Evolutionary conservation across 805 yeast species (phyloP).

Genomic region (Candida cerambycidarum): DNA sequence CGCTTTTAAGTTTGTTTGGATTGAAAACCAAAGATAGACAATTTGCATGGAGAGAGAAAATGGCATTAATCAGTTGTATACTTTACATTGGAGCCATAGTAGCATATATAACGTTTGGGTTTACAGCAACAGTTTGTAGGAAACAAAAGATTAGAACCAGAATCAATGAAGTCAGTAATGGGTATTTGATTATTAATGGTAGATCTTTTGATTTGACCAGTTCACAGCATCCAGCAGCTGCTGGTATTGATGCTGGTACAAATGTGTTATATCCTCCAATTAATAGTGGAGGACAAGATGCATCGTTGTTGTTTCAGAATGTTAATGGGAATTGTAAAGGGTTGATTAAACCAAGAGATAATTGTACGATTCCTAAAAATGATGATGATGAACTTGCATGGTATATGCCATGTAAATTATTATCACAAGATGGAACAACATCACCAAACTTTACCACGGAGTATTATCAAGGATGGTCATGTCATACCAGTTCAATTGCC

Average conservation of each 20-base stretch:
- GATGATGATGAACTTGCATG: conserved; percentile 69
- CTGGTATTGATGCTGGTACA: conserved; percentile 69
- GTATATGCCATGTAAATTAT: conserved; percentile 91
- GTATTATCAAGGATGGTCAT: conserved; percentile 83
- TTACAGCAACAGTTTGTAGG: conserved; percentile 79
- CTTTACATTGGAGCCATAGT: conserved; percentile 70
- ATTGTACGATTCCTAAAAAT: conserved; percentile 66
- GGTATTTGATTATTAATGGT: conserved; percentile 77
- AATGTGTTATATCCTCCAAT: conserved; percentile 82
- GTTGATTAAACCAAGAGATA: conserved; percentile 65
- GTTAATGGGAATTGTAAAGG: conserved; percentile 89
- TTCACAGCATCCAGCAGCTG: conserved; percentile 79
- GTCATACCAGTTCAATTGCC: conserved; percentile 76
- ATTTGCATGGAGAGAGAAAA: conserved; percentile 96
- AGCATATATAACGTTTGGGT: conserved; percentile 88
- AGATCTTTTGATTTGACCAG: conserved; percentile 68
- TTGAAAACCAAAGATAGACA: conserved; percentile 78
- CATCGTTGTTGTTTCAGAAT: conserved; percentile 81
- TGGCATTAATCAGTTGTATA: conserved; percentile 78
- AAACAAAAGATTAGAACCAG: conserved; percentile 47
- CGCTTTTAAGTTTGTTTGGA: conserved; percentile 69
- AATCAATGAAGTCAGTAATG: conserved; percentile 56
- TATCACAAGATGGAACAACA: conserved; percentile 69
- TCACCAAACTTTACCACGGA: conserved; percentile 59
- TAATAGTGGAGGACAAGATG: conserved; percentile 87